A percentile compares a stretch with the other conserved stretches of the same genome.
These are phyloP conservation scores for Cladosporium sp. DNA, from an alignment of 2,329 filamentous ascomycete genomes.

Conservation along the genomic window DNA sequence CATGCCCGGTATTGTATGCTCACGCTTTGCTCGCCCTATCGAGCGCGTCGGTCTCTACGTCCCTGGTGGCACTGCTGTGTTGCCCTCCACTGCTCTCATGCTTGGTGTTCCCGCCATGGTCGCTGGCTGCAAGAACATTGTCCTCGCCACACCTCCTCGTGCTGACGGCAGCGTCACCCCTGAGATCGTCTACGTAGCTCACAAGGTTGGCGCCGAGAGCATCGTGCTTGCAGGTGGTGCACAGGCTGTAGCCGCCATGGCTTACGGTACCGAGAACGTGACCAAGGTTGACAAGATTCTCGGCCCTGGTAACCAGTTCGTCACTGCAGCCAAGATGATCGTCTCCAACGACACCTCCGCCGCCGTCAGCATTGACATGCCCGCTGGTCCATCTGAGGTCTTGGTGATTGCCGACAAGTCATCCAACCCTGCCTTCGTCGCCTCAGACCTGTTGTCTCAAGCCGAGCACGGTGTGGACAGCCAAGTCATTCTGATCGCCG, in stretches of 20 bases:
- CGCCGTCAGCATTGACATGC: constrained; percentile 96
- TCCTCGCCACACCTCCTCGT: constrained; percentile 87
- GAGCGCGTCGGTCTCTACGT: constrained; percentile 96
- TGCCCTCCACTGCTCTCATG: constrained; percentile 97
- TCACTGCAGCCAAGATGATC: constrained; percentile 97
- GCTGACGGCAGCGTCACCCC: constrained; percentile 88
- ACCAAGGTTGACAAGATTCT: constrained; percentile 99
- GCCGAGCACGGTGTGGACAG: constrained; percentile 96
- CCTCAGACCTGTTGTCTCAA: constrained; percentile 90
- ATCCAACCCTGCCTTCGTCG: constrained; percentile 90
- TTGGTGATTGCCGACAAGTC: constrained; percentile 90
- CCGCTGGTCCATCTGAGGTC: constrained; percentile 92
- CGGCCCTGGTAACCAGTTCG: constrained; percentile 96
- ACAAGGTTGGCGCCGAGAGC: constrained; percentile 93
- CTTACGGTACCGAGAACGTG: constrained; percentile 92
- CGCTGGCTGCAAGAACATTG: constrained; percentile 91
- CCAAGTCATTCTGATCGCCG: constrained; percentile 87
- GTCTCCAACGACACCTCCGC: constrained; percentile 97
- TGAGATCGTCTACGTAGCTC: constrained; percentile 94
- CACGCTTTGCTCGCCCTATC: constrained; percentile 86
- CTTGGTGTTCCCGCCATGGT: constrained; percentile 97
- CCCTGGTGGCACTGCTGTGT: constrained; percentile 92
- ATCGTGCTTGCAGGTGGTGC: constrained; percentile 95
- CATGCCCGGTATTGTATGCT: constrained; percentile 95
- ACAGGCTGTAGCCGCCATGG: constrained; percentile 93